Conservation (phyloP, 2,329 filamentous ascomycete species). For the Exophiala sp. region DNA sequence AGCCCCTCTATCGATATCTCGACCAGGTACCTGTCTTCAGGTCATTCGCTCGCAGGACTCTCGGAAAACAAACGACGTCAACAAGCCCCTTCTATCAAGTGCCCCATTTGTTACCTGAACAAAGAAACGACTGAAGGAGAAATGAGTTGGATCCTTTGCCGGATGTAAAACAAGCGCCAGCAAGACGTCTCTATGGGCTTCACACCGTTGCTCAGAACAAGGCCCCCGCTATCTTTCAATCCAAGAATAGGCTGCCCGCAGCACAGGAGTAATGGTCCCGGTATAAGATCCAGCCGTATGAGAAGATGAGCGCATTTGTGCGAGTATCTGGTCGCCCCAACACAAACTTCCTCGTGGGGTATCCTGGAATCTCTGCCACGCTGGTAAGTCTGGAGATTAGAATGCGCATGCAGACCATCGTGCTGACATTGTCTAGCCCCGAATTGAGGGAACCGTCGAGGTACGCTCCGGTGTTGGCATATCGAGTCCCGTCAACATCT, state of each 20-base stretch:
- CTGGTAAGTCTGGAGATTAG: constrained; percentile 62
- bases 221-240: constrained; percentile 19
- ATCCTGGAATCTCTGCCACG: constrained; percentile 95
- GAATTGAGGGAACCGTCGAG: constrained; percentile 97
- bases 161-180: constrained; percentile 15
- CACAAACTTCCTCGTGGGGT: constrained; percentile 93
- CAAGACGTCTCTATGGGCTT: constrained; percentile 26
- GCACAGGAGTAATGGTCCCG: constrained; percentile 17
- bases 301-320: constrained; percentile 72
- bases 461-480: constrained; percentile 82
- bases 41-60: background rate
- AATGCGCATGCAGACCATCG: constrained; percentile 3
- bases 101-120: constrained; percentile 13
- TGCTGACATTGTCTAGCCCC: constrained; percentile 59
- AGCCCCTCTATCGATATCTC: background rate
- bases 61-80: background rate
- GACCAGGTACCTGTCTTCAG: background rate
- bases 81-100: background rate
- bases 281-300: constrained; percentile 15
- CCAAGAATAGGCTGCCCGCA: constrained; percentile 10
- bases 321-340: constrained; percentile 96
- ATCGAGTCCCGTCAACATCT: constrained; percentile 85
- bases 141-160: constrained; percentile 1
- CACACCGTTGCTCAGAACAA: constrained; percentile 20
- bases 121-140: constrained; percentile 2